Evolutionary conservation across 1,284 basidiomycete species (phyloP), one percentile per base, ranked within the genome.

Genomic region (Trichosporon inkin): DNA sequence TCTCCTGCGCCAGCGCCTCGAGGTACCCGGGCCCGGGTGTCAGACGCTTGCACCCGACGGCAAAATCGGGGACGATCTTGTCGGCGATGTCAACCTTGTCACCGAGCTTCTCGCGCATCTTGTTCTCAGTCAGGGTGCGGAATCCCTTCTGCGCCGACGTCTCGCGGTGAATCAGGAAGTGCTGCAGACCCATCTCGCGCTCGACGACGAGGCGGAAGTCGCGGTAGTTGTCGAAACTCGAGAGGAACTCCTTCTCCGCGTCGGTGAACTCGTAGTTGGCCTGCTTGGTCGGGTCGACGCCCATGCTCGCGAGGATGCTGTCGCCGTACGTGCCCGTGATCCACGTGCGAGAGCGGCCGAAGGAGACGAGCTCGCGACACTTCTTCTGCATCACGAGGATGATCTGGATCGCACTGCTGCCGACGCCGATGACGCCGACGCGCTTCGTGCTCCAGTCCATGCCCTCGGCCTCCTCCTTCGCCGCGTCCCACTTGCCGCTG

Each of bases 21-120:
- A 77, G 69, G 64, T 71, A 77, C 2, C 74, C 74, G 13, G 71
- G 71, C 0, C 75, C 75, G 10, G 75, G 75, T 0, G 75, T 77
- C 1, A 71, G 67, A 4, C 75, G 62, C 41, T 64, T 67, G 61
- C 74, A 77, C 1, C 72, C 74, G n/a, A 74, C 67, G 0, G 67
- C 62, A 57, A 65, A 65, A 34, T 61, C 44, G 17, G 64, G 61
- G 24, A 67, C 65, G 32, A 72, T 58, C 34, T 64, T 59, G 14
- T 60, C 63, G 28, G 63, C 62, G 24, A 69, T 62, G 58, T 68
- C 64, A 55, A 68, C 63, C 53, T 62, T 61, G 44, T 62, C 36
- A 7, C 62, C 58, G 14, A 66, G 58, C 22, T 57, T 57, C 39
- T 52, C 34, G 60, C 62, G 66, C 54, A 71, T 71, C 6, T 34